These are phyloP conservation scores for Globisporangium spinosum DNA, from an alignment of 352 stramenopile genomes.

Conservation along the genomic window DNA sequence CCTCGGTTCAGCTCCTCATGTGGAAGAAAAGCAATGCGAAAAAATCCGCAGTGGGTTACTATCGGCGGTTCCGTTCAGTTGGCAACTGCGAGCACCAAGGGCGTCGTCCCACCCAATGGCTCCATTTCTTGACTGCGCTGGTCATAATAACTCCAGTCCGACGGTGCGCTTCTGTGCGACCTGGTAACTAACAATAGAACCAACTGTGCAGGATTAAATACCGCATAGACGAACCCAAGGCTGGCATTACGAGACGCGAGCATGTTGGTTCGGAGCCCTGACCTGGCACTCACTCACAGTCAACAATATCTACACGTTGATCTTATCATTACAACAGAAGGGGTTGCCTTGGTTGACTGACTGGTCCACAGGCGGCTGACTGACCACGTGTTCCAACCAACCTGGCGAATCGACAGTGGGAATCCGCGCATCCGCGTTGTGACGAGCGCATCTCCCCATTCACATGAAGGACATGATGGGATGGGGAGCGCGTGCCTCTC, in stretches of 20 bases:
- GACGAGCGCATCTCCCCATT: neutral
- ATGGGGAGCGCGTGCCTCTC: conserved; percentile 2
- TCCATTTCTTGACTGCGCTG: neutral
- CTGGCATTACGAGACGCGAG: neutral
- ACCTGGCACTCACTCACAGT: neutral
- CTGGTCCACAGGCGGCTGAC: neutral
- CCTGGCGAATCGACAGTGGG: neutral
- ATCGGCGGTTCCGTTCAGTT: conserved; percentile 1
- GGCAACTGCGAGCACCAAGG: conserved; percentile 4
- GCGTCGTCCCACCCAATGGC: neutral
- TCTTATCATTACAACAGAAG: neutral
- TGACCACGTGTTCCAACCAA: neutral
- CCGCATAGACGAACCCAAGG: neutral
- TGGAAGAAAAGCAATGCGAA: neutral
- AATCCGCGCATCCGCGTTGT: neutral
- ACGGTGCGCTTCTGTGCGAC: neutral
- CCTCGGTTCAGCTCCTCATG: too few relatives aligned
- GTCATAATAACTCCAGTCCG: neutral
- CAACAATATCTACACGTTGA: neutral
- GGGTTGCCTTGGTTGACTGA: neutral
- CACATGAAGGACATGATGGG: neutral
- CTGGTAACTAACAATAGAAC: too few relatives aligned
- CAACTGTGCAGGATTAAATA: too few relatives aligned
- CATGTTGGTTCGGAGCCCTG: neutral
- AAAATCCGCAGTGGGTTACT: conserved; percentile 6